Evolutionary conservation across 768 basidiomycete genomes (phyloP), one percentile per base, ranked within the genome.

Genomic region (Mycena pura): DNA sequence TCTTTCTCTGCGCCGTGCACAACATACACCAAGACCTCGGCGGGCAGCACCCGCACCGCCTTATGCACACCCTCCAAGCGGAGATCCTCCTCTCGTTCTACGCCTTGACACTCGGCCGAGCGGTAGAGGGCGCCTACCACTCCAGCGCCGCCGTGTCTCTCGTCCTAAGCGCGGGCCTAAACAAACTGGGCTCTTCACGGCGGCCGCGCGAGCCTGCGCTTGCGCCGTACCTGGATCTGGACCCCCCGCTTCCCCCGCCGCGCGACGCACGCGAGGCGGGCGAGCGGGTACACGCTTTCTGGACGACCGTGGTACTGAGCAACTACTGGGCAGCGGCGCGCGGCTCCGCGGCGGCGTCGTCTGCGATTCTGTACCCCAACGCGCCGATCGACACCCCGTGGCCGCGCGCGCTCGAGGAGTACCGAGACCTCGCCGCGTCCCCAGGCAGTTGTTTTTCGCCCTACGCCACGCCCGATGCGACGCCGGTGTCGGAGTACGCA

Each of bases 31-130:
- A 70, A 3, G 67, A 69, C 10, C 69, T 84, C n/a, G 11, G 77
- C 80, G 5, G 69, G 74, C 7, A 60, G 3, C 83, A 85, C 31
- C 78, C 79, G 25, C 64, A 76, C 3, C 69, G 68, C 65, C 72
- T 81, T 15, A 68, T 86, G 32, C 79, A 84, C 36, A 72, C 79
- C 4, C 72, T 86, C 21, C 85, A 86, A 63, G 76, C 82, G 0
- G 81, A 87, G 54, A 74, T 88, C 6, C 75, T 90, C 21, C 76
- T 89, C 19, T 73, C 83, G 3, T 77, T 77, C 50, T 87, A 85
- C 65, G 84, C 87, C 69, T 82, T 86, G 60, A 73, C 79, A 17
- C 73, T 75, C 29, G 84, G 81, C 24, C 74, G 84, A 24, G 69
- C 78, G 14, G 70, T 85, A 7, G 87, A 80, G 56, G 79, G 74